Conservation (phyloP, 2,329 filamentous ascomycete genomes). For the Fusarium pininemorale region DNA sequence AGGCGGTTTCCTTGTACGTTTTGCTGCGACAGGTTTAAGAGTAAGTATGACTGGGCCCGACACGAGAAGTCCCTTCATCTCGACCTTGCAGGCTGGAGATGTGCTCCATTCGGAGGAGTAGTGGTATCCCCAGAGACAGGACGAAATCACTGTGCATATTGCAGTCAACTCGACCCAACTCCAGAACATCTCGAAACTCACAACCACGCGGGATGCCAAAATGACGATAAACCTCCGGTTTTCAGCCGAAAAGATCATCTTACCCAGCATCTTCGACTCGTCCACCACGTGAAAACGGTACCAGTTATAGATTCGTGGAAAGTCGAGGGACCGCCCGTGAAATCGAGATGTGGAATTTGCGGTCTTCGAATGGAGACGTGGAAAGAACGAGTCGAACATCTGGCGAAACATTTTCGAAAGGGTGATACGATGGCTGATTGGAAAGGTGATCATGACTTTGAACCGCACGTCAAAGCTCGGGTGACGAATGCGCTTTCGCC, state of each 20-base stretch:
- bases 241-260: conserved; percentile 47
- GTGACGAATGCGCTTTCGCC: conserved; percentile 41
- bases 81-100: conserved; percentile 36
- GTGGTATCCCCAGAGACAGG: conserved; percentile 33
- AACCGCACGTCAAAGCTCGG: conserved; percentile 29
- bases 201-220: conserved; percentile 29
- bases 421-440: conserved; percentile 44
- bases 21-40: conserved; percentile 40
- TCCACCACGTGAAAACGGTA: conserved; percentile 48
- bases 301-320: conserved; percentile 52
- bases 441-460: conserved; percentile 43
- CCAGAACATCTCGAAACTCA: conserved; percentile 38
- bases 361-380: conserved; percentile 36
- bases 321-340: conserved; percentile 29
- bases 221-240: neutral
- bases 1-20: conserved; percentile 35
- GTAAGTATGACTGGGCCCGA: conserved; percentile 38
- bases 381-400: conserved; percentile 42
- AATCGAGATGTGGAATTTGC: conserved; percentile 46
- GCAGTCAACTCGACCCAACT: conserved; percentile 32
- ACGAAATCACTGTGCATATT: conserved; percentile 39
- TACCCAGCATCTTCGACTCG: conserved; percentile 43
- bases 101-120: conserved; percentile 31
- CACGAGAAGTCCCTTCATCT: conserved; percentile 38
- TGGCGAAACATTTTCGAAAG: conserved; percentile 42